Evolutionary conservation across 1,139 yeast species (phyloP).

Genomic region (Suhomyces wounanorum): DNA sequence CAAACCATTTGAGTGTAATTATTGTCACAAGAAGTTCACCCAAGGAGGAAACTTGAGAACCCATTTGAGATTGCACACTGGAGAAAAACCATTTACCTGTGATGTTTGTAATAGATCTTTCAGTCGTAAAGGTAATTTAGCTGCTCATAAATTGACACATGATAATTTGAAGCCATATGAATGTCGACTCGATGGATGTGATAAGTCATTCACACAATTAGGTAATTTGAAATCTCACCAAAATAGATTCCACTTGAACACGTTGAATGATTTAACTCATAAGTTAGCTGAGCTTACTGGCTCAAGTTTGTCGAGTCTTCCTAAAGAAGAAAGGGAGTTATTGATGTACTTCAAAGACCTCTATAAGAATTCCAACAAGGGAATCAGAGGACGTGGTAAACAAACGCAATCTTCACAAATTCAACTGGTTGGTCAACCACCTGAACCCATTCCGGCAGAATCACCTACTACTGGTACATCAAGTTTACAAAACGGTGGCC

Average conservation of each 20-base stretch:
- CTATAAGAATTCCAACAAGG: constrained; percentile 86
- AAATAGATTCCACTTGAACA: constrained; percentile 77
- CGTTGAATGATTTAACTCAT: constrained; percentile 64
- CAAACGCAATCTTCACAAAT: constrained; percentile 12
- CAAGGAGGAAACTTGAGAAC: constrained; percentile 93
- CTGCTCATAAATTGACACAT: constrained; percentile 84
- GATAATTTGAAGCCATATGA: constrained; percentile 75
- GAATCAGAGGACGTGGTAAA: constrained; percentile 88
- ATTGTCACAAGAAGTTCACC: constrained; percentile 79
- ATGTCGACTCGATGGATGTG: constrained; percentile 81
- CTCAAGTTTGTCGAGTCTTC: constrained; percentile 48
- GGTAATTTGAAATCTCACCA: constrained; percentile 95
- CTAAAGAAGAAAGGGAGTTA: constrained; percentile 65
- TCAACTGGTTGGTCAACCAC: constrained; percentile 1
- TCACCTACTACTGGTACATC: constrained; percentile 10
- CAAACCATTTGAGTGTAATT: constrained; percentile 78
- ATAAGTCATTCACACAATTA: constrained; percentile 83
- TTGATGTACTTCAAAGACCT: constrained; percentile 75
- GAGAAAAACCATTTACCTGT: constrained; percentile 85
- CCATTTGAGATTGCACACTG: constrained; percentile 86
- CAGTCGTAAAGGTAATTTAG: constrained; percentile 86
- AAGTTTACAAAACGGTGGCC: constrained; percentile 7
- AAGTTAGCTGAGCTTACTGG: constrained; percentile 60
- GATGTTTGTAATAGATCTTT: constrained; percentile 71
- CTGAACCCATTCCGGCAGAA: constrained; percentile 5